Evolutionary conservation across 805 yeast species (phyloP), one percentile per base, ranked within the genome.

Genomic region (Saccharomycopsis babjevae): DNA sequence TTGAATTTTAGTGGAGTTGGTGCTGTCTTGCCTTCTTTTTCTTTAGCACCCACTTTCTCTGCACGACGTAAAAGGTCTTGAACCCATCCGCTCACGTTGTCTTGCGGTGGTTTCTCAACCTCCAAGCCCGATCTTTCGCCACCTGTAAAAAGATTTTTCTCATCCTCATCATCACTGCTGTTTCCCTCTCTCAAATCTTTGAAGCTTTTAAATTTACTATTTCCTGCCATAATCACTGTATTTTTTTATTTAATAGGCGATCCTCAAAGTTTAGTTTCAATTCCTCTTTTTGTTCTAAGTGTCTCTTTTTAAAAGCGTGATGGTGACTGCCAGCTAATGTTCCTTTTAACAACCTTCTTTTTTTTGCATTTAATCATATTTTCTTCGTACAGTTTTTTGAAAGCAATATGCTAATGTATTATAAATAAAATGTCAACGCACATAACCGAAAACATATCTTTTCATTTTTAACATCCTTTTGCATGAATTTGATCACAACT

Each of bases 51-150:
- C 57, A 83, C 81, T 65, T 79, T 78, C 68, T 84, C 82, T 5
- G 92, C 91, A 68, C 85, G 85, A 64, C 83, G 86, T 62, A 88
- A 74, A 43, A 88, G 70, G 61, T 83, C 83, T 62, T 76, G 78
- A 16, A 83, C 81, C 57, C 75, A 73, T 66, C 69, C 70, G 50
- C 69, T 71, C 4, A 52, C 62, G 52, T 72, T 73, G 61, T 76
- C 72, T 61, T 74, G 74, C 65, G 77, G 77, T 28, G 94, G 94
- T 68, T 88, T 88, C 66, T 89, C 89, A 22, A 88, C 92, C 70
- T 86, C 88, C 65, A 88, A 75, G 4, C 84, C 94, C 1, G 92
- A 86, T 61, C 88, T 88, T 70, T 87, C 89, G 57, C 81, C 81
- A 16, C 85, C 85, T 0, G 88, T 85, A 72, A 81, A 84, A 63